A percentile compares a stretch with the other conserved stretches of the same genome.
Conservation (phyloP, 2,329 filamentous ascomycete genomes). For the Aschersonia sp. region DNA sequence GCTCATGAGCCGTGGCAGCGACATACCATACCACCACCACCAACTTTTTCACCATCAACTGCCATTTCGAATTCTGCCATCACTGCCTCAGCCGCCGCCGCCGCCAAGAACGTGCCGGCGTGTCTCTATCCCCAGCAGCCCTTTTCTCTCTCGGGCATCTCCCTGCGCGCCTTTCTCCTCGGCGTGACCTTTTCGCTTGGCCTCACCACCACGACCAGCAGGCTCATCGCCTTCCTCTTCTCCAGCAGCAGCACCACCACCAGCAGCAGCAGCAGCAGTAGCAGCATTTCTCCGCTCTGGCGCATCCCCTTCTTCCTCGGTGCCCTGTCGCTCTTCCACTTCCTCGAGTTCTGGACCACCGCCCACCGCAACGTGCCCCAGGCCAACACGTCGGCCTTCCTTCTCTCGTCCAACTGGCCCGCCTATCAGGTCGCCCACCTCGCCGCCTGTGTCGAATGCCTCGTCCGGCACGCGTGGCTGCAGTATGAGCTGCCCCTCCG, state of each 20-base stretch:
- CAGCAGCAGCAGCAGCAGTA: too few species aligned
- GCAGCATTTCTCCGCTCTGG: slow-evolving; percentile 32
- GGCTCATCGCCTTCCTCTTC: slow-evolving; percentile 12
- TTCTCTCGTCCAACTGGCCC: slow-evolving; percentile 72
- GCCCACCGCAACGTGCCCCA: slow-evolving; percentile 67
- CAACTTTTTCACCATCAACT: too few species aligned
- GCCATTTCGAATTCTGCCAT: too few species aligned
- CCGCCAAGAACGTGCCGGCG: not conserved
- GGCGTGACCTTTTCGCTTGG: slow-evolving; percentile 27
- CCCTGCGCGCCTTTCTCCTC: slow-evolving; percentile 40
- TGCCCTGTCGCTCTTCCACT: slow-evolving; percentile 72
- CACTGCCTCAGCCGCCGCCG: too few species aligned
- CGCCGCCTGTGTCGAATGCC: slow-evolving; percentile 58
- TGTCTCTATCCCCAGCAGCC: slow-evolving; percentile 24
- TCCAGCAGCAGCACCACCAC: too few species aligned
- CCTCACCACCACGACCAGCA: slow-evolving; percentile 13
- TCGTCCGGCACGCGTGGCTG: slow-evolving; percentile 46
- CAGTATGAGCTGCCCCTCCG: slow-evolving; percentile 27
- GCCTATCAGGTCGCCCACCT: slow-evolving; percentile 74
- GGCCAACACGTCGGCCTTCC: slow-evolving; percentile 61
- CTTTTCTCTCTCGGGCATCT: slow-evolving; percentile 46
- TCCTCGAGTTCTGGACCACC: slow-evolving; percentile 89
- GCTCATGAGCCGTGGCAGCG: not conserved
- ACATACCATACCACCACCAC: not conserved
- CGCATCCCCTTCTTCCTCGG: slow-evolving; percentile 51